Conservation (phyloP, 257 asterid genomes). For the Jacaranda copaia region DNA sequence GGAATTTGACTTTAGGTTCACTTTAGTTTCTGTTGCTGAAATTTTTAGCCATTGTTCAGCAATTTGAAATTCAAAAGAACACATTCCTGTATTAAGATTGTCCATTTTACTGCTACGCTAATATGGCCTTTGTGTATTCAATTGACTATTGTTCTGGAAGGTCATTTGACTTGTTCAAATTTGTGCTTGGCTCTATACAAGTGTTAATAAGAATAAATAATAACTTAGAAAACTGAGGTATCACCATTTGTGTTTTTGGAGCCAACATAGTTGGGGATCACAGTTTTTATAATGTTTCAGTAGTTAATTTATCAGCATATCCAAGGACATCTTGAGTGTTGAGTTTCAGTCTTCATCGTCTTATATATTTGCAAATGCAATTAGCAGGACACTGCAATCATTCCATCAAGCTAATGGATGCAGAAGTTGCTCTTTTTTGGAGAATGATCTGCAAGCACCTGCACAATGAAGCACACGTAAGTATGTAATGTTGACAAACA, state of each 20-base stretch:
- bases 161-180: conserved; percentile 9
- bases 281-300: not conserved
- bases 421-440: conserved; percentile 93
- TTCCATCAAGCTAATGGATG: conserved; percentile 72
- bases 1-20: not conserved
- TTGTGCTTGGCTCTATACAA: not conserved
- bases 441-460: conserved; percentile 83
- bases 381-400: conserved; percentile 55
- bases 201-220: not conserved
- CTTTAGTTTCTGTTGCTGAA: conserved; percentile 4
- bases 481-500: conserved; percentile 33
- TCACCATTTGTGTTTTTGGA: not conserved
- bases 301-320: not conserved
- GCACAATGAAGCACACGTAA: conserved; percentile 82
- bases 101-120: conserved; percentile 28
- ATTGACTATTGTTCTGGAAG: not conserved
- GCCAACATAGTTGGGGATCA: not conserved
- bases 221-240: not conserved
- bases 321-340: not conserved
- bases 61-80: conserved; percentile 14
- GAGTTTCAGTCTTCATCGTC: conserved; percentile 1
- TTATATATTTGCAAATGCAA: conserved; percentile 24
- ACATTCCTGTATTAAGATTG: conserved; percentile 4
- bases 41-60: conserved; percentile 1
- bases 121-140: not conserved